Conservation (phyloP, 2,329 filamentous ascomycete species). For the Colletotrichum orbiculare region DNA sequence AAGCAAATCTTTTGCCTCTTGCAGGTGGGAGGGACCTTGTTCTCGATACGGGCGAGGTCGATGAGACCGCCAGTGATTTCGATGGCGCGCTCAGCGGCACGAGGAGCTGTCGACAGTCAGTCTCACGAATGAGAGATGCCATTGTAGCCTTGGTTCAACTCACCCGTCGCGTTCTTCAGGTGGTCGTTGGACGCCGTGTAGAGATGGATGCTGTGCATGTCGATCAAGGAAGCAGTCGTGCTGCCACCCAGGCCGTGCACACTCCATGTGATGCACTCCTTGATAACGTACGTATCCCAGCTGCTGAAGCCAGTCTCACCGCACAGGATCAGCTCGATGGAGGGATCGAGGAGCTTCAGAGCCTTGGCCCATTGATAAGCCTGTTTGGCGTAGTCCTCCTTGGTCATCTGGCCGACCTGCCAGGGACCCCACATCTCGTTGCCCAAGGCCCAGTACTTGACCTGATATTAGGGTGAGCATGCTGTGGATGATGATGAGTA, state of each 20-base stretch:
- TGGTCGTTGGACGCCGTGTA: constrained; percentile 73
- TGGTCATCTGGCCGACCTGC: constrained; percentile 76
- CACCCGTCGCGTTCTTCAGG: constrained; percentile 59
- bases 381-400: constrained; percentile 75
- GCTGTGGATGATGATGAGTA: neutral
- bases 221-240: constrained; percentile 62
- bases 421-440: constrained; percentile 78
- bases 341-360: constrained; percentile 77
- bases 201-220: constrained; percentile 85
- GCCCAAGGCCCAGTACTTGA: constrained; percentile 88
- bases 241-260: constrained; percentile 48
- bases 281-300: constrained; percentile 81
- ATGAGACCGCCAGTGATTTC: constrained; percentile 76
- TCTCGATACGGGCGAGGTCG: constrained; percentile 79
- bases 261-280: constrained; percentile 67
- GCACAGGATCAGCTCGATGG: constrained; percentile 77
- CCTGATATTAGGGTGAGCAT: constrained; percentile 41
- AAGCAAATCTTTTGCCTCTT: constrained; percentile 79
- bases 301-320: constrained; percentile 75
- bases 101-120: constrained; percentile 59
- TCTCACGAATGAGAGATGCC: neutral
- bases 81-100: constrained; percentile 79
- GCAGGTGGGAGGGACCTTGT: constrained; percentile 68
- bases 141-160: neutral
- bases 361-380: constrained; percentile 80